A percentile compares a stretch with the other conserved stretches of the same genome.
phyloP scores from a whole-genome alignment of 805 yeast species.

The Jamesozyma piceae region DNA sequence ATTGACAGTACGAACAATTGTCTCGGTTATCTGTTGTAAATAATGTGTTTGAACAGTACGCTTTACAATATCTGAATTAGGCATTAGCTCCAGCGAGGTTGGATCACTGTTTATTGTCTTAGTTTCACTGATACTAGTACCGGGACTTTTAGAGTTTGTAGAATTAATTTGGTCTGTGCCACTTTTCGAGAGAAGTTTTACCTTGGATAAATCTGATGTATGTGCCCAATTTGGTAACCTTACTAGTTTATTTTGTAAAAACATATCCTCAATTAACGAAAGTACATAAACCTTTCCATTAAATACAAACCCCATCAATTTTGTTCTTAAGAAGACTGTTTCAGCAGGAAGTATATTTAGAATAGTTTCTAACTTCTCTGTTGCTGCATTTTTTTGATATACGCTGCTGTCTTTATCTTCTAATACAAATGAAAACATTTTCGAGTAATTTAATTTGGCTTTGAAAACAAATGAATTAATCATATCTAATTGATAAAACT shows the following conservation, averaged over 20 bases:
- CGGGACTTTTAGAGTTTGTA: neutral
- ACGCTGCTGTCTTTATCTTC: slow-evolving; percentile 3
- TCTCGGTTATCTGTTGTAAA: slow-evolving; percentile 76
- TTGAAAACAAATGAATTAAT: slow-evolving; percentile 31
- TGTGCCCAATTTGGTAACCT: slow-evolving; percentile 31
- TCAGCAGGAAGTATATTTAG: slow-evolving; percentile 23
- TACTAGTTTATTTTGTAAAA: slow-evolving; percentile 47
- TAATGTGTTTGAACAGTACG: slow-evolving; percentile 45
- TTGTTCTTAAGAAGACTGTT: slow-evolving; percentile 65
- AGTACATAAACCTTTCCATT: slow-evolving; percentile 82
- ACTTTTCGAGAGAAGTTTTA: slow-evolving; percentile 5
- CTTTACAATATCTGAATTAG: slow-evolving; percentile 1
- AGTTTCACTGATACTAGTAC: no score
- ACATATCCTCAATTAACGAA: slow-evolving; percentile 86
- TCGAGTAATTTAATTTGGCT: slow-evolving; percentile 25
- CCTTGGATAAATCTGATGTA: slow-evolving; percentile 24
- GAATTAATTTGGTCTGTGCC: neutral
- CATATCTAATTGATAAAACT: slow-evolving; percentile 29
- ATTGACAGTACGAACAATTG: slow-evolving; percentile 71
- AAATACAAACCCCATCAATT: slow-evolving; percentile 77
- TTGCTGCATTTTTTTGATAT: slow-evolving; percentile 3
- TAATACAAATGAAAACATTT: slow-evolving; percentile 19
- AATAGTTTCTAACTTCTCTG: slow-evolving; percentile 23
- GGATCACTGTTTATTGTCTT: neutral
- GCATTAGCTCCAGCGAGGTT: neutral